Base-by-base conservation (phyloP, 2,329 filamentous ascomycete genomes). In the Salinomyces thailandicus region DNA sequence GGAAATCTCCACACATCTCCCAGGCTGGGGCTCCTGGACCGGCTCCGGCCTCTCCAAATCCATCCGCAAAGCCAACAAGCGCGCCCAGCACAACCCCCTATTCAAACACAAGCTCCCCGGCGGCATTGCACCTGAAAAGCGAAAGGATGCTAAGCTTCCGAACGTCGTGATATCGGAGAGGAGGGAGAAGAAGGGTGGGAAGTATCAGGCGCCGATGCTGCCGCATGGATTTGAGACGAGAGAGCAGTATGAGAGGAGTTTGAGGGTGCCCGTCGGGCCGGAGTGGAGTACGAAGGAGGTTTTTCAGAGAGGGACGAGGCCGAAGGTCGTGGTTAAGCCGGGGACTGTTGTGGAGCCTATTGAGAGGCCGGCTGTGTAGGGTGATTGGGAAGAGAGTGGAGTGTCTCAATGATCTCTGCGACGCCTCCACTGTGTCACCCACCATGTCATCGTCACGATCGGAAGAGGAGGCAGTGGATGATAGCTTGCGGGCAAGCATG, bases 221-320 rank as follows among this genome's bases (percentile, higher is more conserved):
- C 91, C 91, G 33, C 84, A 93, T 62, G 79, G 79, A n/a, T 96
- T 86, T 61, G 89, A 95, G 68, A 85, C 74, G 18, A 73, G 72
- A 49, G 73, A 82, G 54, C 86, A 95, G 67, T 96, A 96, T 63
- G 91, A 98, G 68, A 71, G 89, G 34, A 83, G 81, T 46, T 67
- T 96, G 40, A 72, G 89, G 29, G 64, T 95, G 48, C 91, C 91
- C 1, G 76, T 96, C 42, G 91, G 91, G 1, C 85, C 82, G 12
- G 89, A 98, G 62, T 98, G 89, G 87, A 78, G 79, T 49, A 96
- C 89, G n/a, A 95, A 94, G 73, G 78, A 85, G 66, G 85, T 82
- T 11, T 91, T 91, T 72, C 87, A 96, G 68, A 77, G 81, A 50
- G 75, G 75, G 43, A 93, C 83, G 41, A 93, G 89, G 72, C 91